Evolutionary conservation across 2,329 filamentous ascomycete genomes (phyloP), one percentile per base, ranked within the genome.

Genomic region (Ilyonectria robusta): DNA sequence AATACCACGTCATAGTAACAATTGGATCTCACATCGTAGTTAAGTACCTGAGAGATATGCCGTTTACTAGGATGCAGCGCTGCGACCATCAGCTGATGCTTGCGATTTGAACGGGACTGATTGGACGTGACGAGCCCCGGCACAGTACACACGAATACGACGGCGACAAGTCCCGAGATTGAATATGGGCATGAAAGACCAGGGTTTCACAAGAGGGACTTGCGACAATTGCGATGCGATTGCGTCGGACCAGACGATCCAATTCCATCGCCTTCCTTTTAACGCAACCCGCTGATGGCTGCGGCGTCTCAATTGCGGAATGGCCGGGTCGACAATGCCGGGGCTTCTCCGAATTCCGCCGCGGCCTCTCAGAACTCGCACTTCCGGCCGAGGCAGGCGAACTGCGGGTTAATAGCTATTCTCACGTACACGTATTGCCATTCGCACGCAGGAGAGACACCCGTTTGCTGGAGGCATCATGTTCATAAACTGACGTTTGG

Each of bases 311-410:
- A 44, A 53, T n/a, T 26, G 33, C 48, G 48, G 40, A 59, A 67
- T 40, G 53, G 33, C 51, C 37, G 46, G 23, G 33, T 10, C 21
- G 37, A 11, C 51, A 50, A 37, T 50, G 51, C 53, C 66, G 54
- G 54, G 35, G 40, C 40, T 51, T 31, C 40, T 31, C 61, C 58
- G 61, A 59, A 50, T 56, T 51, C 53, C 58, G 55, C 47, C 29
- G 58, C 17, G 26, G 58, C 10, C 33, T 21, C 19, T 10, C 6
- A 11, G 6, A 44, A 26, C 40, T 70, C 46, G 64, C 67, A 71
- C 54, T 65, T 67, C 66, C 62, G 67, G 46, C 65, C 67, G 70
- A 70, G 47, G 51, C 53, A 62, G 61, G 29, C 26, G 15, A 31
- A 21, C 21, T 1, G 29, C 15, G 17, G 26, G 19, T 17, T n/a